These are phyloP conservation scores for Syzygium aromaticum DNA, from an alignment of 345 rosid genomes.

Conservation along the genomic window DNA sequence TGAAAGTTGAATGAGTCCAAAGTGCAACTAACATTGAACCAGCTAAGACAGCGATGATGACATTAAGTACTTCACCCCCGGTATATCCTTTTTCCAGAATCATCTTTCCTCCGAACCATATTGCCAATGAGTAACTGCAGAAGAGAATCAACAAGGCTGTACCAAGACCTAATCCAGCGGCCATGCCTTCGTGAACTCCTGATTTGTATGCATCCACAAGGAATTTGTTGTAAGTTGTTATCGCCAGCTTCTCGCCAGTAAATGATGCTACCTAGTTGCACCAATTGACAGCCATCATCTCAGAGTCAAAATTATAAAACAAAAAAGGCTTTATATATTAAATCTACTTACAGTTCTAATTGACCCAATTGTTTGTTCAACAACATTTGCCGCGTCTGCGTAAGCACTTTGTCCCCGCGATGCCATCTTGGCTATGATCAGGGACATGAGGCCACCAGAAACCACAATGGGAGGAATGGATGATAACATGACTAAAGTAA, in stretches of 20 bases:
- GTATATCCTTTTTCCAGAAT: conserved; percentile 26
- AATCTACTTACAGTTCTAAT: conserved; percentile 53
- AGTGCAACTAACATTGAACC: conserved; percentile 29
- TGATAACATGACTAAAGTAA: conserved; percentile 62
- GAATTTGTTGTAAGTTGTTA: conserved; percentile 13
- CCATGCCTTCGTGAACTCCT: conserved; percentile 16
- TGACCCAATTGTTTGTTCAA: conserved; percentile 73
- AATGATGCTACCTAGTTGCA: conserved; percentile 64
- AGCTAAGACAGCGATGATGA: conserved; percentile 22
- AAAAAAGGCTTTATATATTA: neutral
- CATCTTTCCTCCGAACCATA: conserved; percentile 42
- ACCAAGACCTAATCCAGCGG: conserved; percentile 27
- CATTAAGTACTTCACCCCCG: conserved; percentile 24
- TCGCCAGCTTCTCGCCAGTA: conserved; percentile 41
- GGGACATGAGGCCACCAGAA: conserved; percentile 49
- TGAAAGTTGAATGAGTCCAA: neutral
- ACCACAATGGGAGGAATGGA: conserved; percentile 62
- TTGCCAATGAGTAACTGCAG: conserved; percentile 22
- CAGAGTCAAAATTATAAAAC: neutral
- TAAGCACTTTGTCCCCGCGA: conserved; percentile 63
- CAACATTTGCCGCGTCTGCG: conserved; percentile 61
- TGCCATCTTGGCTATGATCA: conserved; percentile 48
- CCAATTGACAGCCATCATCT: conserved; percentile 11
- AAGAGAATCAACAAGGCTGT: conserved; percentile 4
- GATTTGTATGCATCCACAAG: conserved; percentile 20